Percentiles rank a stretch among this genome's conserved stretches.
phyloP scores from a whole-genome alignment of 192 early-diverging fungal species.

The Backusella macrospora region DNA sequence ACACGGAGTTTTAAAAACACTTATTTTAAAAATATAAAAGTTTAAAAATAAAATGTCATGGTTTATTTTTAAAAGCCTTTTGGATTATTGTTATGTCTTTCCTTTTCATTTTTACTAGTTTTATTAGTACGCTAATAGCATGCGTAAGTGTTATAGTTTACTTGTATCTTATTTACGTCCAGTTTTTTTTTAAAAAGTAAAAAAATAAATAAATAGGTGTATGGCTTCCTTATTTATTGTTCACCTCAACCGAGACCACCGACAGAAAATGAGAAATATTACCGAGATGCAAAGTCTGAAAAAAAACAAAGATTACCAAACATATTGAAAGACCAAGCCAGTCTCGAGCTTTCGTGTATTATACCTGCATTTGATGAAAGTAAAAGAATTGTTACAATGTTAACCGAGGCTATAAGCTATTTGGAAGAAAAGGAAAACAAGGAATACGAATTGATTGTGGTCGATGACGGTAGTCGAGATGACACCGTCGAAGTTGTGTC shows the following conservation, averaged over 20 bases:
- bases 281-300: conserved; percentile 37
- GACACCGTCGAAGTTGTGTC: conserved; percentile 69
- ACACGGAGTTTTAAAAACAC: not conserved
- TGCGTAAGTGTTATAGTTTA: not conserved
- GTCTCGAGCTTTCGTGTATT: conserved; percentile 71
- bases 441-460: conserved; percentile 83
- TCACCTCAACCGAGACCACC: conserved; percentile 49
- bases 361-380: conserved; percentile 94
- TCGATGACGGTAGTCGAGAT: conserved; percentile 93
- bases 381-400: conserved; percentile 80
- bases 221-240: conserved; percentile 34
- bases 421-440: conserved; percentile 51
- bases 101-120: not conserved
- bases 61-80: not conserved
- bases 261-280: conserved; percentile 58
- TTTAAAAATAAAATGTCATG: not conserved
- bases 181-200: not conserved
- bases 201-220: no score
- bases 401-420: conserved; percentile 77
- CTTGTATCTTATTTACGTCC: not conserved
- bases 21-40: not conserved
- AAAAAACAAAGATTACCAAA: conserved; percentile 45
- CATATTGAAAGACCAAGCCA: conserved; percentile 46
- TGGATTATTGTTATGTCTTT: not conserved
- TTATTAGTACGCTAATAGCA: not conserved